Percentiles rank a stretch among this genome's conserved stretches.
These are phyloP conservation scores for Gloeophyllum trabeum DNA, from an alignment of 768 basidiomycete species.

Conservation along the genomic window DNA sequence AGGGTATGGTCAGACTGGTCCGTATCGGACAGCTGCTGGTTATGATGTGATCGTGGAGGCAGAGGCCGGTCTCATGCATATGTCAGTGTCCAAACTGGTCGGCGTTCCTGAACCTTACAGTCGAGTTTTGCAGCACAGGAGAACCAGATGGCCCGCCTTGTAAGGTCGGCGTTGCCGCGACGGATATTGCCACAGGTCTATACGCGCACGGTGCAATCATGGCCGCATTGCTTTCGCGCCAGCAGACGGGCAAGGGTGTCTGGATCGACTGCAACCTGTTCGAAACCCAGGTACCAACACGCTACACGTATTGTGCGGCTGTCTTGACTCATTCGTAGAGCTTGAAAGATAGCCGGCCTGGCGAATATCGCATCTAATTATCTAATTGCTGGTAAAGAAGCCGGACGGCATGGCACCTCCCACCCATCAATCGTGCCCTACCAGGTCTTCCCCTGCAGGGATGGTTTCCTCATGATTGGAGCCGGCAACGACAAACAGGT, in stretches of 20 bases:
- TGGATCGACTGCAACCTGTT: slow-evolving; percentile 93
- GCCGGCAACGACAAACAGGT: slow-evolving; percentile 87
- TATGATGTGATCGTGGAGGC: slow-evolving; percentile 58
- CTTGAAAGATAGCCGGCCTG: slow-evolving; percentile 80
- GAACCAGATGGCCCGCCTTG: slow-evolving; percentile 77
- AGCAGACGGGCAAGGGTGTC: slow-evolving; percentile 76
- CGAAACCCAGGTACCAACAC: slow-evolving; percentile 89
- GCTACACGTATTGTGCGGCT: too few relatives aligned
- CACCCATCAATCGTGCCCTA: slow-evolving; percentile 94
- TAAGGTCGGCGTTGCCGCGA: slow-evolving; percentile 94
- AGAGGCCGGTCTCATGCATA: slow-evolving; percentile 92
- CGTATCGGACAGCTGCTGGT: slow-evolving; percentile 50
- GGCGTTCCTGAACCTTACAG: slow-evolving; percentile 6
- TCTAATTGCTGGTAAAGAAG: slow-evolving; percentile 78
- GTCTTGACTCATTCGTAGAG: too few relatives aligned
- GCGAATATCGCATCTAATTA: slow-evolving; percentile 92
- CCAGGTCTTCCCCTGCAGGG: slow-evolving; percentile 79
- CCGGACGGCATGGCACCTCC: slow-evolving; percentile 78
- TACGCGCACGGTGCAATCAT: slow-evolving; percentile 91
- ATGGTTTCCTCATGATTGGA: slow-evolving; percentile 89
- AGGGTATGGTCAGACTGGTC: slow-evolving; percentile 87
- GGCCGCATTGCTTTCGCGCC: slow-evolving; percentile 75
- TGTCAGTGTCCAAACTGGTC: slow-evolving; percentile 35
- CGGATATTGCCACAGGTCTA: slow-evolving; percentile 79
- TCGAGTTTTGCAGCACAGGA: slow-evolving; percentile 50